phyloP scores from a whole-genome alignment of 768 basidiomycete genomes.

The Mycena vitilis region DNA sequence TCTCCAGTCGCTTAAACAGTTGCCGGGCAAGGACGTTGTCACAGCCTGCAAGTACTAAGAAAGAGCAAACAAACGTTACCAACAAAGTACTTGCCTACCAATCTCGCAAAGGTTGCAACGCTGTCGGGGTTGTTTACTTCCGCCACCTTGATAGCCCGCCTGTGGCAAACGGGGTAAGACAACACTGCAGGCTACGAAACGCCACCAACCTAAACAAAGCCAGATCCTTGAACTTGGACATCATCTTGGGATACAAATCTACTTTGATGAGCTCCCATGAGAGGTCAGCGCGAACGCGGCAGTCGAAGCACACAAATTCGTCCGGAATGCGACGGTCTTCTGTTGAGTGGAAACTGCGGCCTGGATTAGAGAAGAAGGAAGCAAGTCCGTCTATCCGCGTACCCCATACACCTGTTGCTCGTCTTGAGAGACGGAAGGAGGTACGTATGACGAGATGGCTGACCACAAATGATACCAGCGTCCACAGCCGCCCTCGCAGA shows the following conservation, averaged over 20 bases:
- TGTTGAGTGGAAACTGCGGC: constrained; percentile 68
- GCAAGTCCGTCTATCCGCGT: background rate
- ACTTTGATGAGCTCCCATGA: constrained; percentile 78
- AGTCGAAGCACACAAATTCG: constrained; percentile 80
- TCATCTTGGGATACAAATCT: constrained; percentile 66
- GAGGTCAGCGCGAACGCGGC: constrained; percentile 72
- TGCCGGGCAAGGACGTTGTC: constrained; percentile 67
- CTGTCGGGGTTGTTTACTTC: constrained; percentile 60
- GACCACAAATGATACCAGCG: constrained; percentile 85
- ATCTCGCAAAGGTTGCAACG: constrained; percentile 65
- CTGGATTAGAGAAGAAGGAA: constrained; percentile 12
- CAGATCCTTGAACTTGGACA: constrained; percentile 74
- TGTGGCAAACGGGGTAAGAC: constrained; percentile 39
- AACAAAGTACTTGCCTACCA: constrained; percentile 60
- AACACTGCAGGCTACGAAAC: background rate
- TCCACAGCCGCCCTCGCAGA: constrained; percentile 80
- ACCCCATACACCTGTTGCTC: constrained; percentile 54
- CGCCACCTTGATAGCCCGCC: constrained; percentile 77
- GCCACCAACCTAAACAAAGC: constrained; percentile 72
- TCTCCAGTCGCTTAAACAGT: constrained; percentile 75
- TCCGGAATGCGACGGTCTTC: constrained; percentile 69
- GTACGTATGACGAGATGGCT: constrained; percentile 35
- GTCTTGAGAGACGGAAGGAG: constrained; percentile 3
- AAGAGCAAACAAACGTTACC: constrained; percentile 15
- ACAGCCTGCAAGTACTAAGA: constrained; percentile 53